Evolutionary conservation across 225 moss, liverwort and hornwort species (phyloP), one percentile per base, ranked within the genome.

Genomic region (Pseudisothecium myosuroides): DNA sequence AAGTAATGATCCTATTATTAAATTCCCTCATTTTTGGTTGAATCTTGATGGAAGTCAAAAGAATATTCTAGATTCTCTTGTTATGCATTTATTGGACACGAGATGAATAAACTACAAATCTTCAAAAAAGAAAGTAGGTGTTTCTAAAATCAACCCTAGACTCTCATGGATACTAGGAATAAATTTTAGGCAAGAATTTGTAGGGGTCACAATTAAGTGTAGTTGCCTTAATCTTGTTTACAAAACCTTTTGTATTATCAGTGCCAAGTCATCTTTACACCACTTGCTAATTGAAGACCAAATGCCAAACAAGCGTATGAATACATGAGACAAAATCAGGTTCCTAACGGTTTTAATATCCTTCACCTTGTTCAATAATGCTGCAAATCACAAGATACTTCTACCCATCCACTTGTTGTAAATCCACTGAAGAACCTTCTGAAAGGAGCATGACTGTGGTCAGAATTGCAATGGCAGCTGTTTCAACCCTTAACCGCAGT

Each of bases 391-490:
- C 26, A 79, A 43, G 54, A 72, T 39, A 64, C 83, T 26, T 59
- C 39, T 62, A 62, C 55, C 16, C 65, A 50, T 63, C 60, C 2
- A 58, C 73, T 81, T 14, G n/a, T 68, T 68, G 66, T 15, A 74
- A 39, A 39, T 86, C 72, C 56, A 63, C 73, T 32, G 79, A 58
- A 64, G 84, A 43, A 47, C 76, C 83, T 73, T 94, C 93, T 7
- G 91, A 93, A 88, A 92, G 91, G 50, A 98, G 95, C 94, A 97
- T 95, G 52, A 95, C 96, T 65, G 93, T 88, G 21, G 95, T 92
- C 59, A 98, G 92, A 90, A 97, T 92, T 29, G 97, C 96, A 66
- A 98, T 93, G 76, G 98, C 90, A 72, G 98, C 96, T 26, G 97
- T 98, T 94, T 98, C 98, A 10, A 97, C 98, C 76, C 98, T 88